phyloP scores from a whole-genome alignment of 2,329 filamentous ascomycete genomes.

The Penicillium decumbens region DNA sequence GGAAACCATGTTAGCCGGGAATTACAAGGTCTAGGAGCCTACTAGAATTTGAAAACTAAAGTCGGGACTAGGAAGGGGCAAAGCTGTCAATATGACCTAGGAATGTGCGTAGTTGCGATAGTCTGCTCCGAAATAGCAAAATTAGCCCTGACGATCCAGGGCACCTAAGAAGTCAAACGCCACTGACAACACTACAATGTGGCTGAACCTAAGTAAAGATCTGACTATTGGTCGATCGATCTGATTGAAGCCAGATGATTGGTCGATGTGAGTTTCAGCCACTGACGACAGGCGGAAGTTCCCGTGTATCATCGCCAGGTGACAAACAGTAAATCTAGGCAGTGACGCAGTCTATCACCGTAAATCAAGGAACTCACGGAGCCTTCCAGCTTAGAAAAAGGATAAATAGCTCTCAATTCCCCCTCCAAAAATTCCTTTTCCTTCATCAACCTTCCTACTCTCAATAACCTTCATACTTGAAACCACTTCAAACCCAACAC shows the following conservation, averaged over 20 bases:
- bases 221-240: background rate
- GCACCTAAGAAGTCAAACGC: no score
- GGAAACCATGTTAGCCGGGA: no score
- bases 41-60: no score
- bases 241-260: background rate
- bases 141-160: no score
- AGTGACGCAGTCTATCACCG: background rate
- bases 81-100: no score
- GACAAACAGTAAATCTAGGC: no score
- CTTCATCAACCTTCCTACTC: background rate
- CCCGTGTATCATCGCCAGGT: no score
- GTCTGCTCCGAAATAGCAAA: no score
- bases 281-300: background rate
- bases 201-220: background rate
- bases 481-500: background rate
- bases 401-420: conserved; percentile 1
- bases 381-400: background rate
- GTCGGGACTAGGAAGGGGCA: no score
- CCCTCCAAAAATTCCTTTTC: background rate
- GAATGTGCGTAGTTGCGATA: no score
- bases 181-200: background rate
- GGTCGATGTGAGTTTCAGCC: background rate
- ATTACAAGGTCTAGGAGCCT: no score
- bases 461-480: background rate
- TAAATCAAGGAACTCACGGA: background rate